Evolutionary conservation across 805 yeast species (phyloP), one percentile per base, ranked within the genome.

Genomic region (Kodamaea laetipori): DNA sequence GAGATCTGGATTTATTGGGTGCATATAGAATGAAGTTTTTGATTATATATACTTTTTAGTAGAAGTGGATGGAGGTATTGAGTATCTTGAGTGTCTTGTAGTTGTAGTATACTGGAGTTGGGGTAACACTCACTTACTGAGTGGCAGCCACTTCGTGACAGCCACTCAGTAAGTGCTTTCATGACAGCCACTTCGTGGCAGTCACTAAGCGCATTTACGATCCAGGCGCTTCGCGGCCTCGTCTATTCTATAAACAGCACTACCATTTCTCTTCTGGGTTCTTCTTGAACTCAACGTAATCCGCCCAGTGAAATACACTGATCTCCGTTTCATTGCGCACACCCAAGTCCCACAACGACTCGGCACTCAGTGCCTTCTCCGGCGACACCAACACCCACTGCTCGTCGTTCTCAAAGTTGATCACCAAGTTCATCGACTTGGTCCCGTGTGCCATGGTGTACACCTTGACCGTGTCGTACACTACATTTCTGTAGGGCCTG

Each of bases 361-460:
- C 56, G 8, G 43, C 47, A 11, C 30, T 9, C 12, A 45, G 35
- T 2, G 45, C 52, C 4, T 42, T 51, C 11, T 48, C 55, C 1
- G 55, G 58, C 33, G 65, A 55, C 24, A 48, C 54, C 39, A 71
- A 51, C 11, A 86, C 69, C 90, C 95, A 86, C 44, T 81, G 84
- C 4, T 83, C 86, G 50, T 71, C 75, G 56, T 90, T 82, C 19
- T 88, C 96, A 61, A 94, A 77, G 61, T 94, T 94, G 49, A 94
- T 86, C 37, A 90, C 94, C 52, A 94, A 73, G 58, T 94, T 90
- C 80, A 90, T 85, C 2, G 97, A 87, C 66, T 94, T 94, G 23
- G 96, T 78, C 9, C 95, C 94, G 63, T 92, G 98, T 0, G 99
- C 98, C 59, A 89, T 90, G 21, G 96, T 86, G 66, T 94, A 94